A percentile compares a stretch with the other conserved stretches of the same genome.
Evolutionary conservation across 192 early-diverging fungal species (phyloP).

Genomic region (Phlyctochytrium planicorne): DNA sequence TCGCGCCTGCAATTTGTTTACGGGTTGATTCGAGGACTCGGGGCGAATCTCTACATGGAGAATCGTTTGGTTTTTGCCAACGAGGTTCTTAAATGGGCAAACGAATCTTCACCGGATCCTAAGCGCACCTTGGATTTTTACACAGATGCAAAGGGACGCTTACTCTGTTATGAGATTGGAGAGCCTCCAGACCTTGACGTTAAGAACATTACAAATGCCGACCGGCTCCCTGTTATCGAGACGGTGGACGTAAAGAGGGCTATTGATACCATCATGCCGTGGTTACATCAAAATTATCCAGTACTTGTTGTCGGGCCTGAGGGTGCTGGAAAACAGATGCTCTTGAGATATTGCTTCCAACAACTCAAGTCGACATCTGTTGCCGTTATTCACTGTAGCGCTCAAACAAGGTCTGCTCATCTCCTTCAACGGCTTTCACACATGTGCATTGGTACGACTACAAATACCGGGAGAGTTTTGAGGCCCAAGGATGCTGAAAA

Average conservation of each 20-base stretch:
- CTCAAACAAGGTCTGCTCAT: slow-evolving; percentile 54
- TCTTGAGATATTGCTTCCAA: slow-evolving; percentile 52
- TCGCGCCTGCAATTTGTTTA: slow-evolving; percentile 42
- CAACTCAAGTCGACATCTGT: slow-evolving; percentile 37
- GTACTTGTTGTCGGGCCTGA: slow-evolving; percentile 56
- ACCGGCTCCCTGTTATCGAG: slow-evolving; percentile 50
- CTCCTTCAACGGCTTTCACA: slow-evolving; percentile 53
- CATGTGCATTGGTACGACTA: slow-evolving; percentile 44
- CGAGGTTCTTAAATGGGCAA: slow-evolving; percentile 44
- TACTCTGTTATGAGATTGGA: slow-evolving; percentile 32
- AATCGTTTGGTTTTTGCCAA: slow-evolving; percentile 43
- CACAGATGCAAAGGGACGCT: slow-evolving; percentile 29
- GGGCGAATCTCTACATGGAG: slow-evolving; percentile 47
- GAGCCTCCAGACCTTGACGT: slow-evolving; percentile 26
- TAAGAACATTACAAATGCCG: slow-evolving; percentile 31
- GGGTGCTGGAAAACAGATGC: slow-evolving; percentile 56
- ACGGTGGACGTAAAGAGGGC: slow-evolving; percentile 45
- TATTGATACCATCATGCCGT: slow-evolving; percentile 51
- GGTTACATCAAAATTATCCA: slow-evolving; percentile 47
- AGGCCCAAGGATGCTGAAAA: slow-evolving; percentile 54
- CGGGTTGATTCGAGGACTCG: slow-evolving; percentile 49
- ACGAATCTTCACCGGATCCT: slow-evolving; percentile 40
- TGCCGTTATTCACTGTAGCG: slow-evolving; percentile 56
- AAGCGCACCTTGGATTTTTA: slow-evolving; percentile 48
- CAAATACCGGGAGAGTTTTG: slow-evolving; percentile 47